Evolutionary conservation across 768 basidiomycete species (phyloP), one percentile per base, ranked within the genome.

Genomic region (Dioszegia aurantiaca): DNA sequence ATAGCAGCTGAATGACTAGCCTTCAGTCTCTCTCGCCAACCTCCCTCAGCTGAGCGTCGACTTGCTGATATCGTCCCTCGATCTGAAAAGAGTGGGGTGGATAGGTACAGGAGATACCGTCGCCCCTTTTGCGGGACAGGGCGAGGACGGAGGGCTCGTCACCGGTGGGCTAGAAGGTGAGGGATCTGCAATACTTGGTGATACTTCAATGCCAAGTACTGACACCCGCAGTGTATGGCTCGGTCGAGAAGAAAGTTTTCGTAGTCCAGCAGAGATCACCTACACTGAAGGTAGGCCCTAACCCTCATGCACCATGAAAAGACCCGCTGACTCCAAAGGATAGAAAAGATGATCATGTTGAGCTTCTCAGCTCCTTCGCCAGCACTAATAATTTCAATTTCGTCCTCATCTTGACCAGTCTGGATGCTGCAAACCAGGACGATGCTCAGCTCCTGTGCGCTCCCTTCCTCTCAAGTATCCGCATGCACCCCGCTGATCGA

Each of bases 211-310:
- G 4, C 11, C 4, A n/a, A n/a, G n/a, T n/a, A n/a, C n/a, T n/a
- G n/a, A n/a, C n/a, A n/a, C n/a, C n/a, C n/a, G 6, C 66, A 90
- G 88, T 90, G 8, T 90, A 85, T 65, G 86, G 86, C 6, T 80
- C 79, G 43, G 69, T 78, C 30, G 80, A 78, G 4, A 63, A 76
- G 48, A 73, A 81, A 43, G 58, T 90, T n/a, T 79, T 83, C 36
- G 79, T 88, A 45, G 73, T 90, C 17, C 89, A 89, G 67, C 89
- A 90, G 66, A 79, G 88, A 57, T 89, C 89, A 19, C 89, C 89
- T 16, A 83, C 83, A 2, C 75, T 90, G 56, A 88, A 88, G 80
- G 89, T 87, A 60, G 36, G 79, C 6, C 33, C n/a, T 17, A 2
- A 6, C n/a, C 19, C 24, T 31, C 19, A 1, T 24, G 44, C 36